phyloP scores from a whole-genome alignment of 345 rosid species.

The Rhodamnia rubescens region DNA sequence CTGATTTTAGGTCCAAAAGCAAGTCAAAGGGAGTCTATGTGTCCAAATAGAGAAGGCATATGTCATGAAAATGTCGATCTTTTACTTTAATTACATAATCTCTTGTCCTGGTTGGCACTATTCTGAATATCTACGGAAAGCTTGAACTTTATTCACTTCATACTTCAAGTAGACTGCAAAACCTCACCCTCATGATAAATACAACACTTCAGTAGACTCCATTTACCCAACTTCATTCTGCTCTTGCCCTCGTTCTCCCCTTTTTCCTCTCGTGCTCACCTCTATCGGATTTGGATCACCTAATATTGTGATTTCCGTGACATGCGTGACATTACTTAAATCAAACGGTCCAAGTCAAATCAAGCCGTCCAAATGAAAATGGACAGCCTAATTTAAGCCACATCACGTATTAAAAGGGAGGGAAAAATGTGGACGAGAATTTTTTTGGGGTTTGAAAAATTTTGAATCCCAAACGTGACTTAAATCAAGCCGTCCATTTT shows the following conservation, averaged over 20 bases:
- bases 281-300: too few relatives aligned
- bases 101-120: background rate
- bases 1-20: background rate
- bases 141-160: background rate
- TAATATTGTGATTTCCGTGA: too few relatives aligned
- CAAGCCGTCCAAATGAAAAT: too few relatives aligned
- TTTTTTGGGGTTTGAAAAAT: too few relatives aligned
- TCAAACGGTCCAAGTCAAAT: too few relatives aligned
- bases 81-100: background rate
- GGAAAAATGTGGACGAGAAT: too few relatives aligned
- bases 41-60: background rate
- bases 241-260: background rate
- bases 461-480: too few relatives aligned
- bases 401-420: too few relatives aligned
- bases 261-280: background rate
- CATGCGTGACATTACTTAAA: too few relatives aligned
- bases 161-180: background rate
- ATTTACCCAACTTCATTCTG: background rate
- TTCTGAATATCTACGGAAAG: background rate
- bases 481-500: too few relatives aligned
- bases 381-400: too few relatives aligned
- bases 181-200: background rate
- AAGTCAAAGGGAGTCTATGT: background rate
- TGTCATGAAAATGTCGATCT: background rate
- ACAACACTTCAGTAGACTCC: background rate